Conservation (phyloP, 306 rosid genomes). For the Quillaja saponaria region DNA sequence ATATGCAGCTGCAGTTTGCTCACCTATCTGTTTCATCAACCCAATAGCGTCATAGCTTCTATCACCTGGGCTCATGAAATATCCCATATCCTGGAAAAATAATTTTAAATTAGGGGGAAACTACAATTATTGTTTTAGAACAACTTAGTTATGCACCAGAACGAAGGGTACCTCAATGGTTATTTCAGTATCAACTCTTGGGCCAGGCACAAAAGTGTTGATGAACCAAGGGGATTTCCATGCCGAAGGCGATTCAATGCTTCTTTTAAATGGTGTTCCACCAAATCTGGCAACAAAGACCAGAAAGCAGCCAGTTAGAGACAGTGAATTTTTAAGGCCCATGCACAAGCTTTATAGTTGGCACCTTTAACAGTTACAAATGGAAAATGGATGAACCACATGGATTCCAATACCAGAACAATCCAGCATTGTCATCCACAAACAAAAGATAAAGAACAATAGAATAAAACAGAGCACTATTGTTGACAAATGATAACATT, state of each 20-base stretch:
- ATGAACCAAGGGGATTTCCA: slow-evolving; percentile 97
- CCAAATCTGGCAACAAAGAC: slow-evolving; percentile 59
- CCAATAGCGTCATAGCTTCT: slow-evolving; percentile 89
- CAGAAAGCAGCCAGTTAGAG: slow-evolving; percentile 33
- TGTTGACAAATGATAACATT: neutral
- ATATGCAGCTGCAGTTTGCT: slow-evolving; percentile 85
- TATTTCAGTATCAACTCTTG: slow-evolving; percentile 78
- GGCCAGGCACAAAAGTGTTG: slow-evolving; percentile 68
- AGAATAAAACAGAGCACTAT: neutral
- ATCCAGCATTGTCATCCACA: slow-evolving; percentile 12
- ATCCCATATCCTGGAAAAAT: slow-evolving; percentile 76
- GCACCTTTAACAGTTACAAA: neutral
- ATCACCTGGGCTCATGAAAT: slow-evolving; percentile 78
- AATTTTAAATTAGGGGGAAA: slow-evolving; percentile 9
- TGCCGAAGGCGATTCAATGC: slow-evolving; percentile 93
- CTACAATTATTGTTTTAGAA: neutral
- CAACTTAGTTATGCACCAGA: slow-evolving; percentile 9
- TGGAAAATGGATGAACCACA: neutral
- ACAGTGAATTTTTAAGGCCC: neutral
- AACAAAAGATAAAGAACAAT: neutral
- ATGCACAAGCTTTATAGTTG: neutral
- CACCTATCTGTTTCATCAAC: slow-evolving; percentile 79
- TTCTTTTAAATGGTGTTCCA: slow-evolving; percentile 80
- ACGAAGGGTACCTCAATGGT: slow-evolving; percentile 73
- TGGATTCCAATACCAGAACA: slow-evolving; percentile 3